phyloP scores from a whole-genome alignment of 2,329 filamentous ascomycete genomes.

The Apiospora hydei region DNA sequence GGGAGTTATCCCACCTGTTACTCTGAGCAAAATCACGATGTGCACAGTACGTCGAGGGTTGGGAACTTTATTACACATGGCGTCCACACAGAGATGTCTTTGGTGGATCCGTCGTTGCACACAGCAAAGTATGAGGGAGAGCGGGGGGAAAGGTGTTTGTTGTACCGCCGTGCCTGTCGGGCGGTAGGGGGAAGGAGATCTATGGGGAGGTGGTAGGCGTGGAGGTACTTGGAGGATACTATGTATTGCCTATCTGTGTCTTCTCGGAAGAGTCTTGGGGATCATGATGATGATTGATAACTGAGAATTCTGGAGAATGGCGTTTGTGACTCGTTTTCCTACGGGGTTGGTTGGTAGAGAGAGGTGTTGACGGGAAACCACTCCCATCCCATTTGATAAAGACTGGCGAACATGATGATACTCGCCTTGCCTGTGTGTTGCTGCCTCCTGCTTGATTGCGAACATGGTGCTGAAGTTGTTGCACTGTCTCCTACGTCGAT shows the following conservation, averaged over 20 bases:
- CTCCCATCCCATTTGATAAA: not conserved
- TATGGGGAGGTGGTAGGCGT: not conserved
- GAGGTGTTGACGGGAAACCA: conserved; percentile 2
- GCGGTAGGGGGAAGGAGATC: not conserved
- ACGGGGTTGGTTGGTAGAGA: conserved; percentile 1
- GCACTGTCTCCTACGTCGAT: no score
- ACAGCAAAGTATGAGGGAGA: not conserved
- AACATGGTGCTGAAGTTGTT: not conserved
- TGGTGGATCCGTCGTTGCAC: not conserved
- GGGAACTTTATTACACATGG: not conserved
- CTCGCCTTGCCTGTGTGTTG: not conserved
- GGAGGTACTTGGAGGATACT: not conserved
- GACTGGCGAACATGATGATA: conserved; percentile 3
- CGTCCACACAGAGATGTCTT: not conserved
- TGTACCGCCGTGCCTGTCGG: not conserved
- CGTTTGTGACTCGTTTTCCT: not conserved
- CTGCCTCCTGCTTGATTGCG: not conserved
- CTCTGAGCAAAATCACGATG: not conserved
- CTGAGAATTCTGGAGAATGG: conserved; percentile 19
- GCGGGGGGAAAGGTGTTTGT: not conserved
- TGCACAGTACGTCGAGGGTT: not conserved
- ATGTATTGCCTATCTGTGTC: conserved; percentile 10
- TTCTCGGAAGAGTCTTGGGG: conserved; percentile 14
- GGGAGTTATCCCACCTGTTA: not conserved
- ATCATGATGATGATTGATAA: conserved; percentile 18